Evolutionary conservation across 139 green algal genomes (phyloP), one percentile per base, ranked within the genome.

Genomic region (Chlamydomonas schloesseri): DNA sequence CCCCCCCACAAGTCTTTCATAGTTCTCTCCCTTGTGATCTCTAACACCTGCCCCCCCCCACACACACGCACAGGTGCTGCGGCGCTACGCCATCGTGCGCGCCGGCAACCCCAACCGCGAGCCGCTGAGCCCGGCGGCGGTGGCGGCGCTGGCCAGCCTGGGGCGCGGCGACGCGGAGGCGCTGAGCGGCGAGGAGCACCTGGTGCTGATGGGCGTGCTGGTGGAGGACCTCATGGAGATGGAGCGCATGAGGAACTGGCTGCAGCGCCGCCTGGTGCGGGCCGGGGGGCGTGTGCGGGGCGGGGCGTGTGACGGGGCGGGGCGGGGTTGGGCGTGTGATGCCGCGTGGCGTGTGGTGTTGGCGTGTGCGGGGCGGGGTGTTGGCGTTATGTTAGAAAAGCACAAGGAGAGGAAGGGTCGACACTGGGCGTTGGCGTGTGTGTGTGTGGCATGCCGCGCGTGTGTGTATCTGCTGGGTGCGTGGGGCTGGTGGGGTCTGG

Each of bases 191-290:
- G 50, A 46, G 11, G 50, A 86, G 67, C 80, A 86, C 69, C 26
- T 70, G 18, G 31, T 31, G 47, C 80, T 86, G 80, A 53, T 86
- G 80, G 31, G 70, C 68, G 29, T 78, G 58, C 80, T 86, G 50
- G 31, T 18, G 10, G 80, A 86, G 50, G 80, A 86, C 47, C 21
- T 78, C 15, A 55, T 78, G 68, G 80, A 86, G 50, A 86, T 77
- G 67, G 80, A 86, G 80, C 80, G 67, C 26, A 86, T 86, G 80
- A 31, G 80, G 9, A 77, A 73, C 50, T 78, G 67, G 67, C 55
- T 86, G 68, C 67, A 77, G 68, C 36, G 68, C 33, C 47, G 80
- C 29, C 80, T 86, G 80, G 80, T 86, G 67, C 31, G 80, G 3
- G 28, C n/a, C n/a, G 20, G 9, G 71, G 69, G 69, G 34, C 3